A percentile compares a stretch with the other conserved stretches of the same genome.
Conservation (phyloP, 768 basidiomycete genomes). For the Boletus huronensis region DNA sequence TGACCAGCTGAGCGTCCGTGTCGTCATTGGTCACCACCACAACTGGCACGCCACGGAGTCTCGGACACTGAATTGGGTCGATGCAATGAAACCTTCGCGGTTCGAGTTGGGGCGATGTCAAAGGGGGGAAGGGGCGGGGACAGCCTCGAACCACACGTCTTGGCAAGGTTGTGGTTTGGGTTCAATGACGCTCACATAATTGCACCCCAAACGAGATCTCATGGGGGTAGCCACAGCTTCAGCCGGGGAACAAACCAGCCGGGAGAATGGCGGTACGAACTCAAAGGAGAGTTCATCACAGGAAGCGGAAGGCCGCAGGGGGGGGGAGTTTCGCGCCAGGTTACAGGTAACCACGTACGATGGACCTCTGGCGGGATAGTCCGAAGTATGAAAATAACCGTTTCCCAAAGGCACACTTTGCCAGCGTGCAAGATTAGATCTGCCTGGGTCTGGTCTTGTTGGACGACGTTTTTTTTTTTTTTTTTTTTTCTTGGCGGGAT, state of each 20-base stretch:
- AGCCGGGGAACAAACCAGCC: constrained; percentile 1
- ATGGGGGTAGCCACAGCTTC: constrained; percentile 9
- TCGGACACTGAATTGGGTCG: constrained; percentile 30
- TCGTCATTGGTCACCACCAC: background rate
- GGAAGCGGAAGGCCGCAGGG: constrained; percentile 31
- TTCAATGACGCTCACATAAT: constrained; percentile 4
- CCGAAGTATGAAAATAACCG: constrained; percentile 25
- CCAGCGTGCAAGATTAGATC: constrained; percentile 27
- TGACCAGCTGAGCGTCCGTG: background rate
- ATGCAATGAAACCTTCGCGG: constrained; percentile 29
- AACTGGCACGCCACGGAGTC: constrained; percentile 25
- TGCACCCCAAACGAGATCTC: background rate
- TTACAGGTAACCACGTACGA: constrained; percentile 7
- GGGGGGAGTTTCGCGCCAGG: constrained; percentile 8
- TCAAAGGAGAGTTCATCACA: constrained; percentile 15
- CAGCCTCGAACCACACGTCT: constrained; percentile 8
- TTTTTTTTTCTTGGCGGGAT: background rate
- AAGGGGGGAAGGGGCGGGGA: background rate
- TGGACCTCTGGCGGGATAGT: constrained; percentile 10
- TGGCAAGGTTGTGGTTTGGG: constrained; percentile 7
- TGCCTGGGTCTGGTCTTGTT: background rate
- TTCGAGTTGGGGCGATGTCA: background rate
- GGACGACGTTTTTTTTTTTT: background rate
- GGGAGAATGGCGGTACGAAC: constrained; percentile 15
- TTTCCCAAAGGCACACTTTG: constrained; percentile 16